Evolutionary conservation across 139 green algal species (phyloP).

Genomic region (Haematococcus sp.): DNA sequence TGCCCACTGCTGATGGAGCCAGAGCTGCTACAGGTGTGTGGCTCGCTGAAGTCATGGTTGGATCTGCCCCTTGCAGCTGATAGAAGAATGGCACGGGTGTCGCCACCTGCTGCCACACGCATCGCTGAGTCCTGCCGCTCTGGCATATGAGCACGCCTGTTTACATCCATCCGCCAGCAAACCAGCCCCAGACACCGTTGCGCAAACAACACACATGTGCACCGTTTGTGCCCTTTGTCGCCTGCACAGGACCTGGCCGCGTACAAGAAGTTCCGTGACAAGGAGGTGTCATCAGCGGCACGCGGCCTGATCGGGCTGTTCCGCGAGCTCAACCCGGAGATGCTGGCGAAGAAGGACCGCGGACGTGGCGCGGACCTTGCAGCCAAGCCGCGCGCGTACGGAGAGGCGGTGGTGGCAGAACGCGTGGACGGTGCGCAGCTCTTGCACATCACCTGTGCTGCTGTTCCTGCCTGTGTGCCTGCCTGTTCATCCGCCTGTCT

Average conservation of each 20-base stretch:
- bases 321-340: conserved; percentile 82
- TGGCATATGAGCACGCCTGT: neutral
- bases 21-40: conserved; percentile 77
- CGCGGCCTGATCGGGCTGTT: conserved; percentile 83
- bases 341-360: conserved; percentile 91
- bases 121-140: no score
- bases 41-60: no score
- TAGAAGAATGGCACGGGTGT: no score
- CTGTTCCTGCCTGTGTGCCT: no score
- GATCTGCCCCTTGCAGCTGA: no score
- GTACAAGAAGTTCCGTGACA: conserved; percentile 89
- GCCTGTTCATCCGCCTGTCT: no score
- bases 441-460: conserved; percentile 63
- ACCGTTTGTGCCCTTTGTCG: neutral
- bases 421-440: conserved; percentile 83
- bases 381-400: conserved; percentile 56
- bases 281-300: conserved; percentile 74
- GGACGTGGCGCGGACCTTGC: conserved; percentile 75
- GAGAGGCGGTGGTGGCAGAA: conserved; percentile 37
- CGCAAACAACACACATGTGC: neutral
- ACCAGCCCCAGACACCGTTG: no score
- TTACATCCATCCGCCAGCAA: neutral
- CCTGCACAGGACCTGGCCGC: conserved; percentile 66
- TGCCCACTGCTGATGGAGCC: conserved; percentile 85
- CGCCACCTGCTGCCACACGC: no score